A percentile compares a stretch with the other conserved stretches of the same genome.
These are phyloP conservation scores for Boletus sensibilis DNA, from an alignment of 768 basidiomycete genomes.

Conservation along the genomic window DNA sequence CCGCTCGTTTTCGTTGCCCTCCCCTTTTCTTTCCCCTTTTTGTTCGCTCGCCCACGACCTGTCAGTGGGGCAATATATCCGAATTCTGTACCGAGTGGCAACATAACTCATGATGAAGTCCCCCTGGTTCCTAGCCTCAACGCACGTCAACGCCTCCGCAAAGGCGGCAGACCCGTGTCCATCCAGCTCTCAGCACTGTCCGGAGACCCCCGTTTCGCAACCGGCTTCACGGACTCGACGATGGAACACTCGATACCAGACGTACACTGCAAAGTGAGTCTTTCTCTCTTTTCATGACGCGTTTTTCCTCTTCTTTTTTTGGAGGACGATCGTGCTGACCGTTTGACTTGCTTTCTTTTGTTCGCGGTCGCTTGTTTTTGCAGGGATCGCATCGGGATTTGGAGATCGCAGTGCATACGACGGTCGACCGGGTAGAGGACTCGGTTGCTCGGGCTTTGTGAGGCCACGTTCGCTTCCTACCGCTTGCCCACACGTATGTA, in stretches of 20 bases:
- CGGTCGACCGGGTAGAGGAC: not conserved
- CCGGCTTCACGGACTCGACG: not conserved
- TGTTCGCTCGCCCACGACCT: not conserved
- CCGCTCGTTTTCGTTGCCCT: not conserved
- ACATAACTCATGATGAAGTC: not conserved
- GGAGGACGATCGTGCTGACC: not conserved
- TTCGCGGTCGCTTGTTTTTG: not conserved
- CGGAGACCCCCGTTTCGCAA: constrained; percentile 5
- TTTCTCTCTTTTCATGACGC: not conserved
- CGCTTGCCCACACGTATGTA: not conserved
- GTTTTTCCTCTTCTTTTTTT: not conserved
- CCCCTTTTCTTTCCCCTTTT: not conserved
- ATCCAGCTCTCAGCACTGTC: constrained; percentile 44
- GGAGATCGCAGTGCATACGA: constrained; percentile 11
- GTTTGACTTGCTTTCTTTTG: not conserved
- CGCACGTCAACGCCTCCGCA: constrained; percentile 42
- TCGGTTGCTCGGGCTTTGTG: not conserved
- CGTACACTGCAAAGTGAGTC: constrained; percentile 1
- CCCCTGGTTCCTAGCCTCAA: constrained; percentile 39
- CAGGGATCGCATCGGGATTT: constrained; percentile 5
- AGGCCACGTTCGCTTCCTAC: not conserved
- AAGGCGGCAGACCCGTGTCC: constrained; percentile 37
- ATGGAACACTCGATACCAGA: not conserved
- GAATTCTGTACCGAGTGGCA: not conserved
- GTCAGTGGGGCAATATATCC: not conserved